These are phyloP conservation scores for Cochlearia excelsa DNA, from an alignment of 345 rosid species.

Conservation along the genomic window DNA sequence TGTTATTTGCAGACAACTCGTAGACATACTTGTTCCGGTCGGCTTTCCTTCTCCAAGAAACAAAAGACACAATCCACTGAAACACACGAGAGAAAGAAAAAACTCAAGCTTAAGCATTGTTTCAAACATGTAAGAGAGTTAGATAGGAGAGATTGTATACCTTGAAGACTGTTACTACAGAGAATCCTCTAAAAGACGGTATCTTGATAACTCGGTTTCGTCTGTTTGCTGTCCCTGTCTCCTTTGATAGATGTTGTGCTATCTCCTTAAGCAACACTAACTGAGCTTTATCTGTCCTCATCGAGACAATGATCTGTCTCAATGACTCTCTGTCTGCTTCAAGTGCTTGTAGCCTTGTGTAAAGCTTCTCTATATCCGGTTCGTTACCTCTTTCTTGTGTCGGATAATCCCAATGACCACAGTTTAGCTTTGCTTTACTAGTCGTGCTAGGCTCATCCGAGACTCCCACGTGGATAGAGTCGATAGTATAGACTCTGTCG, in stretches of 20 bases:
- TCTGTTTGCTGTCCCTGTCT: slow-evolving; percentile 51
- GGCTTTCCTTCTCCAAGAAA: slow-evolving; percentile 82
- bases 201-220: slow-evolving; percentile 43
- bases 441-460: slow-evolving; percentile 33
- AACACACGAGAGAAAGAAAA: slow-evolving; percentile 19
- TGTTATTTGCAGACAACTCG: slow-evolving; percentile 58
- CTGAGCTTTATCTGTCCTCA: slow-evolving; percentile 91
- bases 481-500: slow-evolving; percentile 78
- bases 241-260: slow-evolving; percentile 82
- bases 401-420: slow-evolving; percentile 46
- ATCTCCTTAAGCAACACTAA: slow-evolving; percentile 82
- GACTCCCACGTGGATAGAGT: slow-evolving; percentile 56
- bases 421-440: slow-evolving; percentile 33
- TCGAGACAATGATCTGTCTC: slow-evolving; percentile 84
- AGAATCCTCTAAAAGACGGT: slow-evolving; percentile 43
- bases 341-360: slow-evolving; percentile 85
- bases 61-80: slow-evolving; percentile 81
- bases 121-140: slow-evolving; percentile 6
- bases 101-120: slow-evolving; percentile 9
- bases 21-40: slow-evolving; percentile 64
- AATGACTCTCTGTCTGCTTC: slow-evolving; percentile 98
- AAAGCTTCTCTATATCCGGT: slow-evolving; percentile 81
- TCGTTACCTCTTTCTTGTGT: slow-evolving; percentile 51
- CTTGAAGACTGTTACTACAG: slow-evolving; percentile 66
- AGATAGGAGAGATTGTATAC: slow-evolving; percentile 33